These are phyloP conservation scores for Cryptosporidium xiaoi DNA, from an alignment of 169 alveolate species.

Conservation along the genomic window DNA sequence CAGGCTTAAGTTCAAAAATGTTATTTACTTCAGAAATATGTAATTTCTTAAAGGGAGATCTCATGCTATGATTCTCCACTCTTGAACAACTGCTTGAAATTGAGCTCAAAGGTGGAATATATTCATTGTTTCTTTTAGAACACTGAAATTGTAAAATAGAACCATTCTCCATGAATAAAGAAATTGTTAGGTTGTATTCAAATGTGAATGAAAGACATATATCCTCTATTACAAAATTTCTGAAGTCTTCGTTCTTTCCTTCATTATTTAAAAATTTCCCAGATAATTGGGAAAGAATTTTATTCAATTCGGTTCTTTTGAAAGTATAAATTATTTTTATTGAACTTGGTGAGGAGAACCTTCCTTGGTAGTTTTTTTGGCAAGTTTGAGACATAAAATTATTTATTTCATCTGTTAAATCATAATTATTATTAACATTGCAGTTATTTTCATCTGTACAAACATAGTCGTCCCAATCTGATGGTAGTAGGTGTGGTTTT, in stretches of 20 bases:
- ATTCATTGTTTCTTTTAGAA: conserved; percentile 34
- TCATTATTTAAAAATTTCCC: neutral
- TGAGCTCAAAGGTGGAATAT: conserved; percentile 11
- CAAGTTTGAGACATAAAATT: neutral
- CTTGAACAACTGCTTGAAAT: neutral
- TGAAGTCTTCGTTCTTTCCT: neutral
- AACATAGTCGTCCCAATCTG: conserved; percentile 69
- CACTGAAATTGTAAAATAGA: conserved; percentile 60
- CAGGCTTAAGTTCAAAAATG: neutral
- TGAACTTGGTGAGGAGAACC: conserved; percentile 43
- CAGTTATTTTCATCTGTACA: neutral
- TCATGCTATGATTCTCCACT: neutral
- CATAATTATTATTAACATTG: neutral
- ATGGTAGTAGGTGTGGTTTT: conserved; percentile 11
- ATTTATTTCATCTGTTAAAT: neutral
- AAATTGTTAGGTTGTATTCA: conserved; percentile 27
- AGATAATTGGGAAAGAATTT: conserved; percentile 26
- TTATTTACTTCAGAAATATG: neutral
- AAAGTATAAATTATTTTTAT: conserved; percentile 18
- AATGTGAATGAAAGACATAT: conserved; percentile 31
- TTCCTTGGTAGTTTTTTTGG: neutral
- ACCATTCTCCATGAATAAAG: conserved; percentile 48
- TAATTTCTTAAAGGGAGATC: conserved; percentile 11
- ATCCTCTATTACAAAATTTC: neutral
- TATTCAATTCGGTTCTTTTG: conserved; percentile 9